Evolutionary conservation across 1,284 basidiomycete genomes (phyloP), one percentile per base, ranked within the genome.

Genomic region (Ustilago cynodontis): DNA sequence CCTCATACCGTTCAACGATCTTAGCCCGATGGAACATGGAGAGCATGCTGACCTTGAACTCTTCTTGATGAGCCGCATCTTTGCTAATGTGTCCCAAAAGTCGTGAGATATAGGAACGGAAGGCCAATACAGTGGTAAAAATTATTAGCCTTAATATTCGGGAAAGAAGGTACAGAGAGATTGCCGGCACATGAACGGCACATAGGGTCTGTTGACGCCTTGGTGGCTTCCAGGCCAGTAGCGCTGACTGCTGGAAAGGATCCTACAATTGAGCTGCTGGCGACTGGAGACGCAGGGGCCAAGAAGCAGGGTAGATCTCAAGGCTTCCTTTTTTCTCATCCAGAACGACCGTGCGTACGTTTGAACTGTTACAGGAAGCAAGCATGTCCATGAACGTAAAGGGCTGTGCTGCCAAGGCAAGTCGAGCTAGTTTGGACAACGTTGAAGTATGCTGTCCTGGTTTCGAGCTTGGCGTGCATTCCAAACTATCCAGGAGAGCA

Each of bases 391-490:
- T n/a, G 43, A 22, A 6, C 22, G 43, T 4, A 11, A 45, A 3
- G 43, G 43, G 43, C 43, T n/a, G 43, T 45, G 43, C 13, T 45
- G 43, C 43, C 43, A 45, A 45, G 43, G 7, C 43, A 22, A 4
- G 11, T 45, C n/a, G 13, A 45, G 43, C 22, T 11, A 13, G n/a
- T n/a, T 14, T 37, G 14, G 31, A 3, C 14, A 14, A 37, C 35
- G 9, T 45, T 22, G 43, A 33, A 45, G 3, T 8, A 8, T 3
- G n/a, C 10, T 50, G 49, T 24, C 49, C 16, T 29, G 24, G 16
- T 50, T 28, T 29, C 49, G 5, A 50, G 49, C 49, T 50, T 50
- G 49, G 49, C 49, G 20, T 50, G 26, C 49, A 50, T 28, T 24
- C 16, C 28, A 26, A 50, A 18, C 22, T 16, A 16, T 24, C 22